Evolutionary conservation across 1,284 basidiomycete genomes (phyloP).

Genomic region (Cryptococcus jaspeensis): DNA sequence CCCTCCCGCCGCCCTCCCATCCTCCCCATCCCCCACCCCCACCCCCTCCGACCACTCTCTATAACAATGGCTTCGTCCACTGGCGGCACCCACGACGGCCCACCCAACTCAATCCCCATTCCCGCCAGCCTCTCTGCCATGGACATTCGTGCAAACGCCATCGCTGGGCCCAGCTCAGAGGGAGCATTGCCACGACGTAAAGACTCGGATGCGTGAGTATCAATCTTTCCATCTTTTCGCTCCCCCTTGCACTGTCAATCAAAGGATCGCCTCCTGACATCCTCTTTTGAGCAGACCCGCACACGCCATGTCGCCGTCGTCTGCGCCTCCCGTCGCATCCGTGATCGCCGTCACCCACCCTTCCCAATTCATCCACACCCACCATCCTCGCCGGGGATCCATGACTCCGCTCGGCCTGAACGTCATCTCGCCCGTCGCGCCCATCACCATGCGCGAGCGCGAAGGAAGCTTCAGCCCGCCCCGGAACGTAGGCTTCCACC

Average conservation of each 20-base stretch:
- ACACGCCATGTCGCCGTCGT: slow-evolving; percentile 33
- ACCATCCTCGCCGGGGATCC: slow-evolving; percentile 49
- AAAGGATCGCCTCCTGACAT: background rate
- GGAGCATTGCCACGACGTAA: slow-evolving; percentile 18
- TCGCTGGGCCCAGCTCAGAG: slow-evolving; percentile 35
- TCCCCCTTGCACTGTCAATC: background rate
- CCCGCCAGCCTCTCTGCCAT: slow-evolving; percentile 7
- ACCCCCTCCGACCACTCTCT: background rate
- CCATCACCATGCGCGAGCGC: slow-evolving; percentile 13
- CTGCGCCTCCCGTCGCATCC: slow-evolving; percentile 45
- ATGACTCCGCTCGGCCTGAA: slow-evolving; percentile 49
- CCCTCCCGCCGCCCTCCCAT: background rate
- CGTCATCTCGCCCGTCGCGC: slow-evolving; percentile 48
- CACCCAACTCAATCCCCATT: slow-evolving; percentile 15
- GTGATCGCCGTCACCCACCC: slow-evolving; percentile 47
- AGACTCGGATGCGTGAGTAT: slow-evolving; percentile 16
- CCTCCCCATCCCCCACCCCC: background rate
- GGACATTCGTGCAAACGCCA: slow-evolving; percentile 12
- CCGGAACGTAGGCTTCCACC: slow-evolving; percentile 34
- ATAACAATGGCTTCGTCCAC: background rate
- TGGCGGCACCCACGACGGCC: background rate
- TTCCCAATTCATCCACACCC: slow-evolving; percentile 50
- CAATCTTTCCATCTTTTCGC: no score
- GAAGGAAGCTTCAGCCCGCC: slow-evolving; percentile 11
- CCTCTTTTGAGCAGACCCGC: slow-evolving; percentile 4